phyloP scores from a whole-genome alignment of 805 yeast species.

The Wickerhamomyces hampshirensis region DNA sequence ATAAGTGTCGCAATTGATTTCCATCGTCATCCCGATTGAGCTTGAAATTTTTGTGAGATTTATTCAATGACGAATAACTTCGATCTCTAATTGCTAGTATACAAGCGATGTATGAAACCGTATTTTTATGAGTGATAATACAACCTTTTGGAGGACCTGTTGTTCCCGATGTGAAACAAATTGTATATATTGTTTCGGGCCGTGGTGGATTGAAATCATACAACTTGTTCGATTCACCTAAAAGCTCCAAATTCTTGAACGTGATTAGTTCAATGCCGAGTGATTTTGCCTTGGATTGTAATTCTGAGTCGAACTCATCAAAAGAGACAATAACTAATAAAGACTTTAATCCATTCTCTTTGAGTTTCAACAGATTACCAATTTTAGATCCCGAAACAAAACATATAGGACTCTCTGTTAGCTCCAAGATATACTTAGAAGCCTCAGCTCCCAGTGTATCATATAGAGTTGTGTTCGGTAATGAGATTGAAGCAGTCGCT shows the following conservation, averaged over 20 bases:
- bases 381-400: conserved; percentile 48
- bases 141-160: conserved; percentile 64
- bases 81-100: conserved; percentile 3
- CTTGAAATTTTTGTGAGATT: not conserved
- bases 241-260: conserved; percentile 31
- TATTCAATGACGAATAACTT: conserved; percentile 4
- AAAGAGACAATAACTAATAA: conserved; percentile 41
- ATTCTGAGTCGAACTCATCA: conserved; percentile 34
- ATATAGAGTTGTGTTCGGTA: conserved; percentile 46
- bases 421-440: conserved; percentile 52
- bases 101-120: conserved; percentile 32
- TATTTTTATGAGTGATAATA: conserved; percentile 39
- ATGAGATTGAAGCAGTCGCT: conserved; percentile 54
- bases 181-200: conserved; percentile 38
- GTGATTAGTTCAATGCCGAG: conserved; percentile 29
- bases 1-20: conserved; percentile 1
- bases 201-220: conserved; percentile 24
- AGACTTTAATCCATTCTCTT: conserved; percentile 16
- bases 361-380: conserved; percentile 33
- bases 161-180: conserved; percentile 60
- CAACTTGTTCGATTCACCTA: conserved; percentile 31
- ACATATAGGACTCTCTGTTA: conserved; percentile 58
- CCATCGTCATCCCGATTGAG: conserved; percentile 4
- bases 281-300: conserved; percentile 19
- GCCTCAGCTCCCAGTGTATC: conserved; percentile 57